Conservation (phyloP, 2,329 filamentous ascomycete species). For the Triangularia setosa region DNA sequence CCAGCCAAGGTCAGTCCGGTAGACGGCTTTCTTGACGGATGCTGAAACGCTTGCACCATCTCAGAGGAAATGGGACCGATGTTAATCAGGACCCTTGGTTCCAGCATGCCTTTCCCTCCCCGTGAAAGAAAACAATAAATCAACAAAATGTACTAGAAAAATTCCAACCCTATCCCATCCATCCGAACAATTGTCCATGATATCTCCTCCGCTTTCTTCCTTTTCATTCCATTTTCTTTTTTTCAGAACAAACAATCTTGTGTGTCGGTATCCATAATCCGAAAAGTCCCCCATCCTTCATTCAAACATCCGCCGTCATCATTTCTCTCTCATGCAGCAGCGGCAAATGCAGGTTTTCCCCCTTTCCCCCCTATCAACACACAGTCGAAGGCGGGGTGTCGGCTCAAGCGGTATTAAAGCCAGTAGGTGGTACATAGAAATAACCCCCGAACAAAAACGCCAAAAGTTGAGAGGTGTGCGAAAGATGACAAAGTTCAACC, state of each 20-base stretch:
- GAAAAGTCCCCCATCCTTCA: not conserved
- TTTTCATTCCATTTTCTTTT: not conserved
- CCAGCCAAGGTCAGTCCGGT: not conserved
- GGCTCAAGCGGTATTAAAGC: not conserved
- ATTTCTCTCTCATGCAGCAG: not conserved
- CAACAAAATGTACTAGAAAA: not conserved
- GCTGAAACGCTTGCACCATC: not conserved
- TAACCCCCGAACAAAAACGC: not conserved
- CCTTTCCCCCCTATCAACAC: not conserved
- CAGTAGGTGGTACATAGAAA: not conserved
- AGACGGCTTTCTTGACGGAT: not conserved
- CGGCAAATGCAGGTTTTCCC: not conserved
- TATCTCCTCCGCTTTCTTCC: not conserved
- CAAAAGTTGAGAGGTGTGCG: not conserved
- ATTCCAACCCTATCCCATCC: not conserved
- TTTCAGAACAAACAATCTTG: not conserved
- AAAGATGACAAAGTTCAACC: not conserved
- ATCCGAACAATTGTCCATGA: not conserved
- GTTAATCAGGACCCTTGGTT: not conserved
- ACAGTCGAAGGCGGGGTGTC: not conserved
- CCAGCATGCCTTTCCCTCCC: not conserved
- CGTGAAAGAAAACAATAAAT: not conserved
- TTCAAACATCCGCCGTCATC: not conserved
- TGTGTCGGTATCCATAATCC: not conserved
- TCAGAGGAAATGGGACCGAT: not conserved